Base-by-base conservation (phyloP, 2,329 filamentous ascomycete genomes). In the Fusarium pininemorale region DNA sequence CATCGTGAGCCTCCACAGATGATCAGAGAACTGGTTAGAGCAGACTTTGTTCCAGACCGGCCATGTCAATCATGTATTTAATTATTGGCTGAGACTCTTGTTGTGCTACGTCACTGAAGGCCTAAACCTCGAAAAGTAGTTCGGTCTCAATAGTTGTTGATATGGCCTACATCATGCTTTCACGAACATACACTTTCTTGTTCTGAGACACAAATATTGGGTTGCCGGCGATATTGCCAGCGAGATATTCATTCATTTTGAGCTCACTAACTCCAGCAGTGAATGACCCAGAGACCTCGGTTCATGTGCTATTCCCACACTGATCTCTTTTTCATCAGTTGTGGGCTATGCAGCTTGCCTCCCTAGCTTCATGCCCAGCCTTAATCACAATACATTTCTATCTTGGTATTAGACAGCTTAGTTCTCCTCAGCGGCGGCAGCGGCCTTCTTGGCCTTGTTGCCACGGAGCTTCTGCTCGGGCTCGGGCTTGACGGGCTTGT, bases 391-490 rank as follows among this genome's bases (percentile, higher is more conserved):
- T 70, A 50, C 60, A 59, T 70, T 75, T 67, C 64, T 66, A 69
- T 66, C 59, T 68, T 74, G 55, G 69, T 60, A 54, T 66, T 48
- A 50, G 61, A 47, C 61, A 72, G 50, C 51, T 80, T 80, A 82
- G 65, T 81, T 80, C 73, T 81, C 79, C 76, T 81, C 80, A 62
- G 87, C 57, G 61, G 87, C 81, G 65, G 87, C 76, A 62, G 87
- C 88, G 76, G 91, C 92, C 88, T 93, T 92, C 87, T 89, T 89
- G 81, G 93, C 94, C 89, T 95, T 94, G 78, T 88, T 88, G 79
- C 95, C 95, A 82, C 94, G 90, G 79, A 88, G 88, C 91, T 97
- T 97, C 81, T 85, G 83, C 86, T 91, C 91, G 79, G 90, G 90
- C 75, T 87, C 85, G 72, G 92, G 89, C 92, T 97, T 97, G 86